phyloP scores from a whole-genome alignment of 306 rosid genomes.

The Benincasa hispida region DNA sequence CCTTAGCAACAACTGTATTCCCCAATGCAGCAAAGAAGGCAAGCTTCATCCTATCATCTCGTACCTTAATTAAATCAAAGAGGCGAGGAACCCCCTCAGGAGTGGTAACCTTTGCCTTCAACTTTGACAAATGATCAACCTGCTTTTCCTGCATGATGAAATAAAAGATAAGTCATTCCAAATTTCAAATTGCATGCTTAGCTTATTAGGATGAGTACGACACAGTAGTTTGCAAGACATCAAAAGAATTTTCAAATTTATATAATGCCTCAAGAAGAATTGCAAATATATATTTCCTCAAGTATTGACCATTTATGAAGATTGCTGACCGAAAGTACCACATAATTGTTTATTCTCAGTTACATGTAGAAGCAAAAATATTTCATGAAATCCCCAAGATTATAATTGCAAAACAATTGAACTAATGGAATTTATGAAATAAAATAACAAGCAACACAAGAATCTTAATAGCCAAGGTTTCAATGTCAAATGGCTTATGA shows the following conservation, averaged over 20 bases:
- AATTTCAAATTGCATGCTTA: not conserved
- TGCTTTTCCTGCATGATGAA: constrained; percentile 67
- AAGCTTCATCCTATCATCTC: constrained; percentile 77
- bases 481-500: not conserved
- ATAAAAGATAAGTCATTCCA: constrained; percentile 7
- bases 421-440: not conserved
- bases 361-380: not conserved
- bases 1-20: constrained; percentile 76
- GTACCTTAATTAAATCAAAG: constrained; percentile 69
- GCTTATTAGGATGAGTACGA: not conserved
- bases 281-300: not conserved
- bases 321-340: not conserved
- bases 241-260: not conserved
- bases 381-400: not conserved
- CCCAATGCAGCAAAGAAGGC: constrained; percentile 73
- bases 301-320: not conserved
- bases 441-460: not conserved
- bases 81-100: constrained; percentile 94
- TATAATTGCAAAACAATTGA: not conserved
- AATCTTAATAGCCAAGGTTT: not conserved
- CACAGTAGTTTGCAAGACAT: not conserved
- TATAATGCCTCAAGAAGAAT: not conserved
- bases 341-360: not conserved
- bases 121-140: constrained; percentile 41
- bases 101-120: constrained; percentile 47